A percentile compares a stretch with the other conserved stretches of the same genome.
phyloP scores from a whole-genome alignment of 106 monocot species.

The Cymbidium sinense region DNA sequence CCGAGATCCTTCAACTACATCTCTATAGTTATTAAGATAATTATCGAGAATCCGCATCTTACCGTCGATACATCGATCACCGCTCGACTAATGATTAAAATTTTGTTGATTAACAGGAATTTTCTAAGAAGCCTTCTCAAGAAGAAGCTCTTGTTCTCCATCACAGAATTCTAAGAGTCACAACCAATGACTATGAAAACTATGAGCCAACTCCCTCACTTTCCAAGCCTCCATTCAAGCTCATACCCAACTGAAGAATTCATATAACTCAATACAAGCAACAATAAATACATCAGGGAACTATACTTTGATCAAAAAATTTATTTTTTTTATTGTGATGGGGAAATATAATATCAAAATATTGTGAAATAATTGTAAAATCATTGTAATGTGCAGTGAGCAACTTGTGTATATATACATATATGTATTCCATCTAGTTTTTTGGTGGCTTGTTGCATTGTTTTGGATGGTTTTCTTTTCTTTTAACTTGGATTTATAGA shows the following conservation, averaged over 20 bases:
- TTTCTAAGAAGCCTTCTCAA: not conserved
- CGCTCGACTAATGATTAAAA: not conserved
- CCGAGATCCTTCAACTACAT: not conserved
- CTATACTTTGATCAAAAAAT: not conserved
- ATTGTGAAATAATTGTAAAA: too few relatives aligned
- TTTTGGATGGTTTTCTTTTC: too few relatives aligned
- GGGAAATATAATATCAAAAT: too few relatives aligned
- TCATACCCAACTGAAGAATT: conserved; percentile 58
- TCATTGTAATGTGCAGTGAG: too few relatives aligned
- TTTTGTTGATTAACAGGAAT: conserved; percentile 7
- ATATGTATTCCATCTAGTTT: too few relatives aligned
- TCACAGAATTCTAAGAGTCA: conserved; percentile 46
- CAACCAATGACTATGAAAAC: conserved; percentile 69
- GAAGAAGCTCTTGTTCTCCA: conserved; percentile 13
- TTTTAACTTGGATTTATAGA: too few relatives aligned
- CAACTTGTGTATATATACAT: too few relatives aligned
- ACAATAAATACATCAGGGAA: too few relatives aligned
- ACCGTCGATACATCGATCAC: not conserved
- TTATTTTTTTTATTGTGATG: too few relatives aligned
- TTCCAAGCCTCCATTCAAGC: conserved; percentile 72
- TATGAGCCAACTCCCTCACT: conserved; percentile 58
- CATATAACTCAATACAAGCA: not conserved
- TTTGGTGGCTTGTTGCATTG: too few relatives aligned
- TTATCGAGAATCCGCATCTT: not conserved
- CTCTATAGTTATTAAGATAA: not conserved